Conservation (phyloP, 192 early-diverging fungal species). For the Entomortierella parvispora region DNA sequence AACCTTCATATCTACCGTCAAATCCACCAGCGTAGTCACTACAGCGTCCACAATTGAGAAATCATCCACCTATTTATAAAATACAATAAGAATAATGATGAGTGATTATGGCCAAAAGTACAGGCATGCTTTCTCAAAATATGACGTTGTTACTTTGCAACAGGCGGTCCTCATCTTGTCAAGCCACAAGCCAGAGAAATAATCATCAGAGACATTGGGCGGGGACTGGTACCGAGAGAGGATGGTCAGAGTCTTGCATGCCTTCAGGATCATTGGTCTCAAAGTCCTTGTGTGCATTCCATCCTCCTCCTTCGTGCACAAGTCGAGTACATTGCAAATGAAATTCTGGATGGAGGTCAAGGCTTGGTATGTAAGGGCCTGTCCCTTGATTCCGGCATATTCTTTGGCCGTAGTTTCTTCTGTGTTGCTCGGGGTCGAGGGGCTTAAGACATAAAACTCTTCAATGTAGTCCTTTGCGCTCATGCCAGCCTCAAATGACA, state of each 20-base stretch:
- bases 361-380: constrained; percentile 28
- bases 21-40: constrained; percentile 53
- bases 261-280: constrained; percentile 44
- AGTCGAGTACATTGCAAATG: constrained; percentile 42
- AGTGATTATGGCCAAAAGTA: too few relatives aligned
- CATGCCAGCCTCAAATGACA: constrained; percentile 50
- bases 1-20: constrained; percentile 53
- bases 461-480: constrained; percentile 58
- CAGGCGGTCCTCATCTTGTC: constrained; percentile 37
- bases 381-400: constrained; percentile 51
- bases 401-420: constrained; percentile 31
- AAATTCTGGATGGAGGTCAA: constrained; percentile 45
- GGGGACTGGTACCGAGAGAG: constrained; percentile 31
- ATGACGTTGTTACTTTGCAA: constrained; percentile 13
- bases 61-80: constrained; percentile 21
- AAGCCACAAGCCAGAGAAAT: constrained; percentile 35
- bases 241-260: constrained; percentile 39
- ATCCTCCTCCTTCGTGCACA: constrained; percentile 14
- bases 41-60: constrained; percentile 63
- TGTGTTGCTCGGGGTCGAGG: constrained; percentile 8
- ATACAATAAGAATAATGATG: not conserved
- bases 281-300: constrained; percentile 6
- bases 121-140: too few relatives aligned
- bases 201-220: constrained; percentile 15
- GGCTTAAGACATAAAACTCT: constrained; percentile 55